phyloP scores from a whole-genome alignment of 164 flowering plant genomes.

The Stephania japonica region DNA sequence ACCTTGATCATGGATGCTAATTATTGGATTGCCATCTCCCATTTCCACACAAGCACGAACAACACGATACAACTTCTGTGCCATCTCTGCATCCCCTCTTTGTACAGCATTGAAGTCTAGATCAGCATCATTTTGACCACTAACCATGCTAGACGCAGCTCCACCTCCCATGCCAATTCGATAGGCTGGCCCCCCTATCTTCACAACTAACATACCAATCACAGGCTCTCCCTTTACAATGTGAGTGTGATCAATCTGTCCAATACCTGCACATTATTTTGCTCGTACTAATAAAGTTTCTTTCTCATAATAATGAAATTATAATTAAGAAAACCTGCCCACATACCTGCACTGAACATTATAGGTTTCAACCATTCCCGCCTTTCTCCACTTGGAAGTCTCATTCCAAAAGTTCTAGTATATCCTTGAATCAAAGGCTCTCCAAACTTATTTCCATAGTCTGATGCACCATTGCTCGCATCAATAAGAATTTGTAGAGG shows the following conservation, averaged over 20 bases:
- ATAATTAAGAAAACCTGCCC: too few species aligned
- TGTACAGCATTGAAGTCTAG: conserved; percentile 97
- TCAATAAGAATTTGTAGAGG: conserved; percentile 87
- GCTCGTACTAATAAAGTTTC: too few species aligned
- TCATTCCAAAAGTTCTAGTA: conserved; percentile 89
- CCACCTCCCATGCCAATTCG: conserved; percentile 99
- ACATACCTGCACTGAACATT: conserved; percentile 92
- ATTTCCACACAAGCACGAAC: conserved; percentile 89
- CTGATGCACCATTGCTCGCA: conserved; percentile 95
- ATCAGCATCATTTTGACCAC: conserved; percentile 94
- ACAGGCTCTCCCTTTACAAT: conserved; percentile 87
- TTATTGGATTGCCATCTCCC: conserved; percentile 84
- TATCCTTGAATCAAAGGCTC: conserved; percentile 95
- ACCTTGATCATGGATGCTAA: conserved; percentile 97
- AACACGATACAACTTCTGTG: conserved; percentile 88
- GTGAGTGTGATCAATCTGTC: conserved; percentile 84
- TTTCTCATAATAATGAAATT: too few species aligned
- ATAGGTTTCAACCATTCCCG: conserved; percentile 96
- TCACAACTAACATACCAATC: conserved; percentile 88
- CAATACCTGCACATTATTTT: too few species aligned
- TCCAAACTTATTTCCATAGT: conserved; percentile 95
- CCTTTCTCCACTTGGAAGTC: conserved; percentile 84
- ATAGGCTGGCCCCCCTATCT: conserved; percentile 97
- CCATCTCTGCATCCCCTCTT: conserved; percentile 98
- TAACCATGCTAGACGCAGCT: conserved; percentile 97